Evolutionary conservation across 306 rosid genomes (phyloP).

Genomic region (Quercus glauca): DNA sequence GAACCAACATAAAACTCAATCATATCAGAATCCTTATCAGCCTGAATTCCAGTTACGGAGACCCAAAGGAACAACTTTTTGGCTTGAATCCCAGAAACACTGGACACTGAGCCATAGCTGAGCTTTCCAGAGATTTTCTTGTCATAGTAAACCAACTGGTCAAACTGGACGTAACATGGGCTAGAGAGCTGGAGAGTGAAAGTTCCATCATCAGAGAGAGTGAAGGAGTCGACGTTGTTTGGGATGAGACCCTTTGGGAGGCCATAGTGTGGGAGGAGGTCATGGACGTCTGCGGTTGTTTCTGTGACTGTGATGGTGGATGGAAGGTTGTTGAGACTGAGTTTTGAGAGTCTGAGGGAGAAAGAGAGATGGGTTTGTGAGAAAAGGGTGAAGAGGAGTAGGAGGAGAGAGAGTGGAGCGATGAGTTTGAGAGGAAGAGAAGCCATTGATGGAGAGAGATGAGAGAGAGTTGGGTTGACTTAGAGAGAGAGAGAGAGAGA

Average conservation of each 20-base stretch:
- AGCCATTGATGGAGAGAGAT: slow-evolving; percentile 31
- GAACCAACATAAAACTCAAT: slow-evolving; percentile 59
- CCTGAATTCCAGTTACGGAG: slow-evolving; percentile 54
- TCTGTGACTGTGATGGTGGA: background rate
- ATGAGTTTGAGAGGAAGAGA: background rate
- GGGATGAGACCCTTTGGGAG: slow-evolving; percentile 79
- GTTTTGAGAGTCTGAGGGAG: slow-evolving; percentile 16
- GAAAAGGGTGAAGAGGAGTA: slow-evolving; percentile 19
- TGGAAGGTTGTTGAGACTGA: background rate
- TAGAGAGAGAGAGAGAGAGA: background rate
- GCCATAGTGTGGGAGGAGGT: slow-evolving; percentile 59
- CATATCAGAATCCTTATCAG: slow-evolving; percentile 26
- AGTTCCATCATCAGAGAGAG: slow-evolving; percentile 48
- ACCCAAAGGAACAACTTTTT: slow-evolving; percentile 62
- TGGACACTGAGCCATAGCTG: slow-evolving; percentile 42
- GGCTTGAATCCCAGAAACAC: slow-evolving; percentile 68
- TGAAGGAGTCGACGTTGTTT: slow-evolving; percentile 54
- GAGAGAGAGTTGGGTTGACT: background rate
- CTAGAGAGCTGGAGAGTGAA: slow-evolving; percentile 46
- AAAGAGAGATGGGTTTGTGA: slow-evolving; percentile 17
- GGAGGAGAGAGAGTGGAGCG: slow-evolving; percentile 16
- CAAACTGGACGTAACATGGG: slow-evolving; percentile 59
- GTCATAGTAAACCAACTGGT: slow-evolving; percentile 49
- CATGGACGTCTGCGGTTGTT: slow-evolving; percentile 45
- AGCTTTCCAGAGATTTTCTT: slow-evolving; percentile 48